Percentiles rank a stretch among this genome's conserved stretches.
Evolutionary conservation across 2,329 filamentous ascomycete genomes (phyloP).

Genomic region (Fusarium scirpi): DNA sequence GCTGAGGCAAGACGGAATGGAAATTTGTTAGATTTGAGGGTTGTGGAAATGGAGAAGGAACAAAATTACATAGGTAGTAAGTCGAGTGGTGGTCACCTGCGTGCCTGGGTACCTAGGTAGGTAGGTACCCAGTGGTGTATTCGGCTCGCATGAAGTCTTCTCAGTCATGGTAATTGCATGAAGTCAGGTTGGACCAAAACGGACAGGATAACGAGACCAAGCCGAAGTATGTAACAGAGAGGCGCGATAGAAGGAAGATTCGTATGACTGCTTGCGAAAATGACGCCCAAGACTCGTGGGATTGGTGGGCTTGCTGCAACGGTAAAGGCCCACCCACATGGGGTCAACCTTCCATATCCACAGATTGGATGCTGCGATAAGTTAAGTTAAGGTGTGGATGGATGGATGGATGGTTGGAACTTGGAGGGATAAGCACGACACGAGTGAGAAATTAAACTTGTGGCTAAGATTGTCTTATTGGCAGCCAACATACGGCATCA

Average conservation of each 20-base stretch:
- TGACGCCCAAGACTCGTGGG: conserved; percentile 31
- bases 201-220: conserved; percentile 30
- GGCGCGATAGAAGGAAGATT: conserved; percentile 33
- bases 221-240: conserved; percentile 22
- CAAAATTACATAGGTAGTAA: neutral
- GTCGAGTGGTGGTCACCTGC: neutral
- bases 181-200: conserved; percentile 15
- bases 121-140: neutral
- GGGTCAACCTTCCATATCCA: conserved; percentile 27
- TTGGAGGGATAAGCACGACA: conserved; percentile 29
- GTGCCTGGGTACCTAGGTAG: neutral
- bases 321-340: conserved; percentile 35
- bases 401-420: neutral
- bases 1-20: conserved; percentile 14
- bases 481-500: conserved; percentile 1
- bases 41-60: conserved; percentile 2
- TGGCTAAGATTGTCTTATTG: conserved; percentile 28
- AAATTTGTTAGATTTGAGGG: conserved; percentile 4
- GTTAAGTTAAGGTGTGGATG: conserved; percentile 19
- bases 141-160: conserved; percentile 5
- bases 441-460: conserved; percentile 39
- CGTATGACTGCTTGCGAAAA: conserved; percentile 36
- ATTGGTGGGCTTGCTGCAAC: conserved; percentile 40
- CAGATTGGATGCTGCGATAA: conserved; percentile 20
- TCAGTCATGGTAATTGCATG: conserved; percentile 1